phyloP scores from a whole-genome alignment of 352 stramenopile genomes.

The Stephanocyclus meneghinianus region DNA sequence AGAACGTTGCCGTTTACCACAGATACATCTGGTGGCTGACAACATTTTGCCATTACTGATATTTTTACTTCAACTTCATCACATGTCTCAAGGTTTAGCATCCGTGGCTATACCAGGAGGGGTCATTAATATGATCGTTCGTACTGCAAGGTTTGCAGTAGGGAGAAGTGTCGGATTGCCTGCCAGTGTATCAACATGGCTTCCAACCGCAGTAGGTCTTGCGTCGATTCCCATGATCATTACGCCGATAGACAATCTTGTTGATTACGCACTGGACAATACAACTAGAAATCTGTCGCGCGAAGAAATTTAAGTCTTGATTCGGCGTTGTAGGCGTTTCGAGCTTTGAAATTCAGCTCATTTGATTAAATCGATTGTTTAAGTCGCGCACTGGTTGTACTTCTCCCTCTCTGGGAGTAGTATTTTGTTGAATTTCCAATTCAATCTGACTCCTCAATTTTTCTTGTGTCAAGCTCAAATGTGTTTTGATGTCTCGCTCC shows the following conservation, averaged over 20 bases:
- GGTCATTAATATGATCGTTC: conserved; percentile 76
- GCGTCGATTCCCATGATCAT: conserved; percentile 76
- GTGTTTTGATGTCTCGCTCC: neutral
- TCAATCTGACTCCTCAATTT: conserved; percentile 2
- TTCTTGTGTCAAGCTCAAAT: conserved; percentile 16
- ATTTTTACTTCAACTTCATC: too few species aligned
- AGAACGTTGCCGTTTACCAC: neutral
- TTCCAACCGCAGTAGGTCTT: conserved; percentile 62
- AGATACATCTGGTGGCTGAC: neutral
- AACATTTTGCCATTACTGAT: too few species aligned
- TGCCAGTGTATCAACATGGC: conserved; percentile 55
- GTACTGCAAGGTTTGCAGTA: conserved; percentile 57
- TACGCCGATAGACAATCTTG: conserved; percentile 70
- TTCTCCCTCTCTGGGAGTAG: neutral
- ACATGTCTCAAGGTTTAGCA: conserved; percentile 42
- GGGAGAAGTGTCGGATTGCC: conserved; percentile 44
- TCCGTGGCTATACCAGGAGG: conserved; percentile 74
- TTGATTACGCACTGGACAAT: conserved; percentile 72
- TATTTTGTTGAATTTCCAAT: conserved; percentile 15
- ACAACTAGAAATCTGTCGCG: conserved; percentile 53
- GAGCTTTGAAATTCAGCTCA: neutral
- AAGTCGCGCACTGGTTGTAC: neutral
- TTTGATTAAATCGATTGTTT: neutral
- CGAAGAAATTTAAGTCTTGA: neutral
- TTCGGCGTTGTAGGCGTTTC: neutral